phyloP scores from a whole-genome alignment of 2,329 filamentous ascomycete genomes.

The Fusarium euwallaceae region DNA sequence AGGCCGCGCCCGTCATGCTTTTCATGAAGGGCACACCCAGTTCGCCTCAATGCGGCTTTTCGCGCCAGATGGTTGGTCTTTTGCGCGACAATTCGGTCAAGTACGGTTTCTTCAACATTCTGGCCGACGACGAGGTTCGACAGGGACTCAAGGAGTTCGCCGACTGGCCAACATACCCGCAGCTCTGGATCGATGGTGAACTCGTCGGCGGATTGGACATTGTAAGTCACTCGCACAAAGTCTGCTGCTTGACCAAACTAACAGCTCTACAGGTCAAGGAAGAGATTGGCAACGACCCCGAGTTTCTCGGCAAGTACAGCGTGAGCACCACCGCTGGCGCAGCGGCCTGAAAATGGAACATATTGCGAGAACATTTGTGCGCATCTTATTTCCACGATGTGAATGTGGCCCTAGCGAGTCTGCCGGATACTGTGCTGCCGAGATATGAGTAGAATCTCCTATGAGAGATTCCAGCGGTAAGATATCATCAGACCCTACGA shows the following conservation, averaged over 20 bases:
- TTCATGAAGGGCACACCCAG: slow-evolving; percentile 99
- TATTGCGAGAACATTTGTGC: slow-evolving; percentile 21
- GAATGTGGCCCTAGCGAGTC: slow-evolving; percentile 10
- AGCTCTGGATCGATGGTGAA: slow-evolving; percentile 92
- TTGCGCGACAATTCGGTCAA: slow-evolving; percentile 91
- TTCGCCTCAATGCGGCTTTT: slow-evolving; percentile 92
- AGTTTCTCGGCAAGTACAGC: slow-evolving; percentile 84
- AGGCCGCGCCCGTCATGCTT: slow-evolving; percentile 96
- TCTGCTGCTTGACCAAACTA: slow-evolving; percentile 24
- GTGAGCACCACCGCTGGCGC: slow-evolving; percentile 61
- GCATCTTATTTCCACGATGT: slow-evolving; percentile 21
- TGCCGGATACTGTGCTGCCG: slow-evolving; percentile 7
- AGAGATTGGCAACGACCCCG: slow-evolving; percentile 84
- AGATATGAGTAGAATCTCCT: slow-evolving; percentile 6
- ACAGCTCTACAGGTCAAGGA: slow-evolving; percentile 81
- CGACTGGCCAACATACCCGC: slow-evolving; percentile 99
- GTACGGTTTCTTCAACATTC: slow-evolving; percentile 99
- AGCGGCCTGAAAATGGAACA: slow-evolving; percentile 50
- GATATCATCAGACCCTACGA: slow-evolving; percentile 2
- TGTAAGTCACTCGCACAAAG: slow-evolving; percentile 67
- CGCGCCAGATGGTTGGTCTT: slow-evolving; percentile 86
- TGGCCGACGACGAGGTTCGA: slow-evolving; percentile 96
- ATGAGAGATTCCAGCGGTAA: slow-evolving; percentile 4
- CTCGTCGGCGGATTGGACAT: slow-evolving; percentile 95
- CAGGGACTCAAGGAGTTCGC: slow-evolving; percentile 97